phyloP scores from a whole-genome alignment of 139 green algal species.

The Chlorella sp. region DNA sequence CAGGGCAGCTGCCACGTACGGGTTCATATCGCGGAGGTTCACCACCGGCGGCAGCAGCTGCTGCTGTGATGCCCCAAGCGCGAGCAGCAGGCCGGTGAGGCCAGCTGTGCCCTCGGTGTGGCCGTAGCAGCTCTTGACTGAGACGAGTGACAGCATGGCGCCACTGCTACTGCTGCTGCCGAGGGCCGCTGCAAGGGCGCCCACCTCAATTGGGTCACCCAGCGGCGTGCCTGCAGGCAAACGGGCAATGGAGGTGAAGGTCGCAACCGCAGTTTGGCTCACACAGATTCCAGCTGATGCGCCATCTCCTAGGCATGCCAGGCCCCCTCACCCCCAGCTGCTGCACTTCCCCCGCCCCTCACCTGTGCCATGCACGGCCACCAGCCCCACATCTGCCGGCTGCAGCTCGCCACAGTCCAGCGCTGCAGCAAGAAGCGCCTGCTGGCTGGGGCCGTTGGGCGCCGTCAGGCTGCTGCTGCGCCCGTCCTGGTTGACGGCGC shows the following conservation, averaged over 20 bases:
- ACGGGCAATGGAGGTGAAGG: no score
- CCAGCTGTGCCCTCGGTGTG: slow-evolving; percentile 71
- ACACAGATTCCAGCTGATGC: no score
- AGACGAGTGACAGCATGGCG: slow-evolving; percentile 4
- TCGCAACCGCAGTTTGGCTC: no score
- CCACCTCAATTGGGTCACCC: slow-evolving; percentile 74
- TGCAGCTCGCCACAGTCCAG: slow-evolving; percentile 42
- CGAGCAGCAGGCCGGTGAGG: slow-evolving; percentile 77
- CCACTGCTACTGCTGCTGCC: neutral
- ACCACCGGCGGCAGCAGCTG: slow-evolving; percentile 40
- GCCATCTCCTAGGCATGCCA: no score
- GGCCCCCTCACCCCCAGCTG: no score
- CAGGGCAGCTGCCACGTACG: slow-evolving; percentile 56
- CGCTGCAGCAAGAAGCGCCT: slow-evolving; percentile 63
- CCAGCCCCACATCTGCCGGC: neutral
- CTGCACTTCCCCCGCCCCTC: no score
- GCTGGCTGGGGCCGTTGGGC: slow-evolving; percentile 61
- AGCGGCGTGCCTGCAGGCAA: slow-evolving; percentile 69
- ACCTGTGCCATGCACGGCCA: slow-evolving; percentile 71
- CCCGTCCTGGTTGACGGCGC: slow-evolving; percentile 62
- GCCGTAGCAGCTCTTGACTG: slow-evolving; percentile 64
- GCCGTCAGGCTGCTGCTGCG: slow-evolving; percentile 57
- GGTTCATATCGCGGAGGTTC: slow-evolving; percentile 80
- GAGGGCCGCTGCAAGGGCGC: slow-evolving; percentile 24
- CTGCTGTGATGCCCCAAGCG: slow-evolving; percentile 23